Evolutionary conservation across 116 monocot genomes (phyloP), one percentile per base, ranked within the genome.

Genomic region (Dioscorea cayenensis): DNA sequence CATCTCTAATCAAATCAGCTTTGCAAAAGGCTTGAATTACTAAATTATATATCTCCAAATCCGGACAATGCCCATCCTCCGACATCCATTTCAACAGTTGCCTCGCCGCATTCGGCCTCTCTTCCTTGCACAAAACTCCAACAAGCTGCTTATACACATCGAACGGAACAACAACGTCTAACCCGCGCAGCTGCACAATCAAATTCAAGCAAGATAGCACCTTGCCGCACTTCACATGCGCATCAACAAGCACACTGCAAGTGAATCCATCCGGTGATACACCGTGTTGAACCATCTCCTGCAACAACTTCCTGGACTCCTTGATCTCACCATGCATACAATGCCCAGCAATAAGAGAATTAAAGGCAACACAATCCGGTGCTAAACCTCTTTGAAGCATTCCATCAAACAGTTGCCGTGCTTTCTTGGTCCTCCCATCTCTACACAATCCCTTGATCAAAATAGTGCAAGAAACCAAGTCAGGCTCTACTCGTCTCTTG

Each of bases 41-140:
- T 64, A 72, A 16, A 70, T 89, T 88, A 72, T 81, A 90, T 1
- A 88, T 68, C 58, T 88, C 80, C 51, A 84, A 29, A 72, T 63
- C 70, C 14, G 82, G 90, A 9, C 75, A 29, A 61, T 74, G 22
- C 19, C 77, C 77, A 69, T 92, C 88, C 49, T 77, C 36, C 14
- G 70, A 67, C 72, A 86, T 75, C 80, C 78, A 87, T 4, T 77
- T 60, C 67, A 90, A 36, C n/a, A 96, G 64, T 67, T 20, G 18
- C 76, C 64, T 85, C 13, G 86, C 87, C 23, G 92, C 92, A 87
- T 86, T 79, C 5, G 92, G 92, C 72, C 81, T 90, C 67, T 66
- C 75, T 51, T 85, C 88, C 51, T 48, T 13, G 49, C 87, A 92
- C 51, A 92, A 51, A 22, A 82, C 85, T 66, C 17, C 21, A 32